These are phyloP conservation scores for Lodderomyces beijingensis DNA, from an alignment of 1,139 yeast genomes.

Conservation along the genomic window DNA sequence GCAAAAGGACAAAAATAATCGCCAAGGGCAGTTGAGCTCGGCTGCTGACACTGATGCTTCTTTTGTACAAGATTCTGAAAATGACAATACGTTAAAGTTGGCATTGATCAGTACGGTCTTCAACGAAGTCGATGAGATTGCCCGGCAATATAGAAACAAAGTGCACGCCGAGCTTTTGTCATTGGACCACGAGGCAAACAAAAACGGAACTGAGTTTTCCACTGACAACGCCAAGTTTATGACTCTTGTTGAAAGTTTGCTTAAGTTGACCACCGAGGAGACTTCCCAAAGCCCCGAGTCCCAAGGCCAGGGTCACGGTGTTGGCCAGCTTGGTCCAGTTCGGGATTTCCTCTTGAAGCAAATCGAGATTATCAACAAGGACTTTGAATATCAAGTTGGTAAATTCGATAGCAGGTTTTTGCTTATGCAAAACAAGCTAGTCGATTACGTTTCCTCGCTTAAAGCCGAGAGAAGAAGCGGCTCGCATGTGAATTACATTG, in stretches of 20 bases:
- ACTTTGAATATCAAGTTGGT: conserved; percentile 32
- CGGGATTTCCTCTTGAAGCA: conserved; percentile 36
- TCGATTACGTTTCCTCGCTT: conserved; percentile 34
- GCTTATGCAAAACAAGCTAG: conserved; percentile 37
- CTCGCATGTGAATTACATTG: conserved; percentile 36
- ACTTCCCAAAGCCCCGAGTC: neutral
- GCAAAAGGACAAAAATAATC: neutral
- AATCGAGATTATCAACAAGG: conserved; percentile 29
- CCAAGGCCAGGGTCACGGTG: conserved; percentile 14
- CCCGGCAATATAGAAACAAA: conserved; percentile 59
- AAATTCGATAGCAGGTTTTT: conserved; percentile 34
- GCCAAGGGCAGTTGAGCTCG: neutral
- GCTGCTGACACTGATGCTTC: neutral
- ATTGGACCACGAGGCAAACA: conserved; percentile 33
- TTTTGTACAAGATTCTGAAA: neutral
- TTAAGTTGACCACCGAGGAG: conserved; percentile 18
- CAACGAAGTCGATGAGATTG: conserved; percentile 60
- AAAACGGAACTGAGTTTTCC: conserved; percentile 11
- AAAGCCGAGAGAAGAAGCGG: conserved; percentile 32
- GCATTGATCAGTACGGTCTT: conserved; percentile 47
- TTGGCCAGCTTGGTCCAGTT: conserved; percentile 25
- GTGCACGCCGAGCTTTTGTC: conserved; percentile 56
- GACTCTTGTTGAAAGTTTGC: conserved; percentile 37
- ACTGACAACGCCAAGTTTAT: conserved; percentile 22
- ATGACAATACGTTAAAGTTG: conserved; percentile 21